Conservation (phyloP, 1,284 basidiomycete genomes). For the Calocybe gambosa region DNA sequence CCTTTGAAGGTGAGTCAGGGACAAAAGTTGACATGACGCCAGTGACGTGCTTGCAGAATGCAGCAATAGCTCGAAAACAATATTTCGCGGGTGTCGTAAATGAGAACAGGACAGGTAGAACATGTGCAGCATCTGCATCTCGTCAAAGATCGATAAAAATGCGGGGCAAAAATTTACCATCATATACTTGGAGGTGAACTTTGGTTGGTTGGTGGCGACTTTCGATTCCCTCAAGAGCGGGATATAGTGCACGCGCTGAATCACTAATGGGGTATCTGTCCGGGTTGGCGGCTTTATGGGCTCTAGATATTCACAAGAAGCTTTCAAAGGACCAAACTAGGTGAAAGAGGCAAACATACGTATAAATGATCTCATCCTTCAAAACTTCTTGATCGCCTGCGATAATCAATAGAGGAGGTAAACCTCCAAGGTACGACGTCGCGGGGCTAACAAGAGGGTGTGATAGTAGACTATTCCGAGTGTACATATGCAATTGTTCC, state of each 20-base stretch:
- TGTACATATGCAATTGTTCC: constrained; percentile 85
- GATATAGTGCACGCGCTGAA: constrained; percentile 56
- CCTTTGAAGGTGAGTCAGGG: constrained; percentile 11
- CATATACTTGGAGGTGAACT: constrained; percentile 88
- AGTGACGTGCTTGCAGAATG: constrained; percentile 60
- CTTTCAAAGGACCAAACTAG: not conserved
- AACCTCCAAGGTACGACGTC: constrained; percentile 82
- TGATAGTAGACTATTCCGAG: constrained; percentile 75
- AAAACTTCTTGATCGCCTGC: constrained; percentile 90
- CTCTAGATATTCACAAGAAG: constrained; percentile 40
- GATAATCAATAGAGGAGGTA: constrained; percentile 84
- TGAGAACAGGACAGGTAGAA: constrained; percentile 74
- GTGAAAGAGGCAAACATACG: constrained; percentile 41
- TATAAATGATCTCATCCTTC: constrained; percentile 87
- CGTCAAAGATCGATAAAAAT: constrained; percentile 1
- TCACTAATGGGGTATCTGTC: constrained; percentile 64
- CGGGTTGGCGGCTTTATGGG: constrained; percentile 90
- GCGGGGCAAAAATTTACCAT: constrained; percentile 38
- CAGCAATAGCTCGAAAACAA: constrained; percentile 68
- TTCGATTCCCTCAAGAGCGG: constrained; percentile 62
- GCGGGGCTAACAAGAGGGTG: constrained; percentile 88
- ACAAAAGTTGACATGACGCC: constrained; percentile 31
- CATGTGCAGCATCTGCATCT: constrained; percentile 55
- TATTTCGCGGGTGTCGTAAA: constrained; percentile 81
- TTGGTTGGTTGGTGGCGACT: constrained; percentile 63